Base-by-base conservation (phyloP, 1,284 basidiomycete species). In the Tilletiaria anomala region DNA sequence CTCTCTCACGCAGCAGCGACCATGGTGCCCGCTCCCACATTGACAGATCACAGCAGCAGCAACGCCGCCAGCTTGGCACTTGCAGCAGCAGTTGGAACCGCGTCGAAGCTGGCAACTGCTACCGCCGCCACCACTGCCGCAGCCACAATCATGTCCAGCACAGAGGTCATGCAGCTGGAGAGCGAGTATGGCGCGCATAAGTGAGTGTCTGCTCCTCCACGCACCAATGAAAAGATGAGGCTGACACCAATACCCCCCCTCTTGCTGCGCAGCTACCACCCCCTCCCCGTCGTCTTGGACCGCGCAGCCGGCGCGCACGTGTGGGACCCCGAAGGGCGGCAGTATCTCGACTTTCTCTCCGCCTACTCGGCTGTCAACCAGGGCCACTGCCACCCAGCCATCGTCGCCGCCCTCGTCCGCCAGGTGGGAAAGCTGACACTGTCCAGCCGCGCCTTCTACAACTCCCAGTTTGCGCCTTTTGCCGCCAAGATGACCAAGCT, bases 361-460 rank as follows among this genome's bases (percentile, higher is more conserved):
- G 91, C 93, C 16, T 97, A 97, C 72, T 88, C 83, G 79, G 89
- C 70, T 71, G 85, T 75, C 16, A 65, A 69, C 50, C 65, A 83
- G 75, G 87, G 87, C 21, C 93, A 97, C 71, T 96, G 91, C 71
- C 89, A 97, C 71, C 89, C 91, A 10, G 73, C 73, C 59, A 87
- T 91, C 66, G 78, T 91, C 23, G 75, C 73, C 19, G 76, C 89
- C 1, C 77, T 97, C 37, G 72, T 81, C 29, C 76, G 78, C 36
- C 91, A 97, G 72, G 82, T 89, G 0, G 78, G 81, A 69, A 83
- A 78, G 68, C 76, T 96, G 45, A 94, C 91, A 1, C 77, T 97
- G 38, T 88, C 86, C 14, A 94, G 88, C 37, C 78, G 91, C 45
- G 91, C 91, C 0, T 97, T 97, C 73, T 88, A 96, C 74, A 94